Conservation (phyloP, 2,329 filamentous ascomycete species). For the Aureobasidium zeae region DNA sequence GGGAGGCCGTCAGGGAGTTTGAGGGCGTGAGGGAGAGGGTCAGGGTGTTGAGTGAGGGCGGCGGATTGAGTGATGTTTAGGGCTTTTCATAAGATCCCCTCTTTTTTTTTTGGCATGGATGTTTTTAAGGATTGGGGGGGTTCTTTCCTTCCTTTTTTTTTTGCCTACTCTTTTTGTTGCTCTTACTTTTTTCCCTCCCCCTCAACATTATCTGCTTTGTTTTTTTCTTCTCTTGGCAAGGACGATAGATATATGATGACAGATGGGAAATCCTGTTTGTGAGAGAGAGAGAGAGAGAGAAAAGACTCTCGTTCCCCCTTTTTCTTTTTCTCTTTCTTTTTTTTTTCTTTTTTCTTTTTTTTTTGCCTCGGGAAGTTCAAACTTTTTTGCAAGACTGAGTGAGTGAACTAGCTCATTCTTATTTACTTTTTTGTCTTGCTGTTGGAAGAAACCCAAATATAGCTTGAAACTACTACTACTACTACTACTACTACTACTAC, state of each 20-base stretch:
- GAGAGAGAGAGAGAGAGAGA: neutral
- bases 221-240: neutral
- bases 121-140: no score
- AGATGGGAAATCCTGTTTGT: no score
- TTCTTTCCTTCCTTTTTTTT: neutral
- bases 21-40: constrained; percentile 40
- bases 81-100: neutral
- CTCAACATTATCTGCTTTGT: neutral
- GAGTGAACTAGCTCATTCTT: no score
- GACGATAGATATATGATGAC: neutral
- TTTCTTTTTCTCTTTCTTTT: no score
- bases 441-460: no score
- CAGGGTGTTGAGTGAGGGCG: constrained; percentile 17
- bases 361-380: no score
- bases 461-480: no score
- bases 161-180: neutral
- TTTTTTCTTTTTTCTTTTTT: neutral
- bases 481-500: no score
- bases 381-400: neutral
- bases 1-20: constrained; percentile 50
- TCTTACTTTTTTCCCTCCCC: neutral
- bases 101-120: neutral
- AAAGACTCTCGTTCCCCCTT: neutral
- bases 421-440: no score
- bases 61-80: constrained; percentile 11